A percentile compares a stretch with the other conserved stretches of the same genome.
Evolutionary conservation across 75 land plant species (phyloP).

Genomic region (Pinus tabuliformis): DNA sequence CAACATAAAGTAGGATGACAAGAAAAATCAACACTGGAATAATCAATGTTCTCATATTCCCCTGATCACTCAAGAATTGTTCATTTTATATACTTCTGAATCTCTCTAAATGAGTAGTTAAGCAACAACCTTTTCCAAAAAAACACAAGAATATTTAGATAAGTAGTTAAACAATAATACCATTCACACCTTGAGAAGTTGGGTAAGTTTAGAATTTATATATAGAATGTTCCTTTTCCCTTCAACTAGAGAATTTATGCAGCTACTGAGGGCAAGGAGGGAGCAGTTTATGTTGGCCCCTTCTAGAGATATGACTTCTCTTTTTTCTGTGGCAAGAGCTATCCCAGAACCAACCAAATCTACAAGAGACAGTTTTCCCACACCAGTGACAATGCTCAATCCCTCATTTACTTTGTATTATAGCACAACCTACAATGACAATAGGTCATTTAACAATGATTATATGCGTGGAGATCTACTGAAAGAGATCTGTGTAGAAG

Average conservation of each 20-base stretch:
- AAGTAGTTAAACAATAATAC: background rate
- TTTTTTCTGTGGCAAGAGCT: slow-evolving; percentile 27
- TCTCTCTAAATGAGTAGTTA: background rate
- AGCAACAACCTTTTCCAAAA: background rate
- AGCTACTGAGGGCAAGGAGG: slow-evolving; percentile 23
- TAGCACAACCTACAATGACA: slow-evolving; percentile 13
- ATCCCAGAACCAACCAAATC: slow-evolving; percentile 38
- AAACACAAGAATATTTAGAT: background rate
- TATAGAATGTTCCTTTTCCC: slow-evolving; percentile 24
- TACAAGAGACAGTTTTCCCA: slow-evolving; percentile 25
- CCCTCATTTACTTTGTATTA: slow-evolving; percentile 15
- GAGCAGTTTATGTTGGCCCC: slow-evolving; percentile 34
- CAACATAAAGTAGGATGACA: background rate
- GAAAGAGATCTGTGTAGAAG: background rate
- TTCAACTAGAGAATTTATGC: slow-evolving; percentile 34
- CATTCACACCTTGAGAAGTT: slow-evolving; percentile 26
- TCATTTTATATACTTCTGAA: background rate
- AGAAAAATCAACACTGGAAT: background rate
- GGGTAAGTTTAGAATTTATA: slow-evolving; percentile 31
- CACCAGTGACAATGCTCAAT: slow-evolving; percentile 5
- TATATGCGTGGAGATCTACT: background rate
- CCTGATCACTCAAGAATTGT: background rate
- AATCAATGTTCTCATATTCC: no score
- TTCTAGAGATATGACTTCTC: slow-evolving; percentile 20
- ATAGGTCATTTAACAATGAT: background rate